phyloP scores from a whole-genome alignment of 2,329 filamentous ascomycete species.

The Hysterium pulicare region DNA sequence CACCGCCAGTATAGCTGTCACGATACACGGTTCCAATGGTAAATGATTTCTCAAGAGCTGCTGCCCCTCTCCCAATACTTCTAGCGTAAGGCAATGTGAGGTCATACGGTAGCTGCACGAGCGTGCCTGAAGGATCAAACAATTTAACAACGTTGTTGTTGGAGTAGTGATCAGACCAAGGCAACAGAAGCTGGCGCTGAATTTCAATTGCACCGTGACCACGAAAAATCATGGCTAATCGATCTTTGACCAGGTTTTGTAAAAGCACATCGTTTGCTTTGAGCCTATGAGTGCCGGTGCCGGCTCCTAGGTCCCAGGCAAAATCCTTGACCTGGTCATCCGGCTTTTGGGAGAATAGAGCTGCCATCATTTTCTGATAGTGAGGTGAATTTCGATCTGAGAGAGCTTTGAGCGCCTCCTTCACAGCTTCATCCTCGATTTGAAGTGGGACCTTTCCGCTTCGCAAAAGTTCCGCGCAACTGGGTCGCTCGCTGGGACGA shows the following conservation, averaged over 20 bases:
- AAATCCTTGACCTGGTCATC: conserved; percentile 74
- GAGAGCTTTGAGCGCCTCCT: conserved; percentile 75
- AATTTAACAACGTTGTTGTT: conserved; percentile 69
- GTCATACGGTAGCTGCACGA: conserved; percentile 92
- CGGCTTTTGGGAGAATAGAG: conserved; percentile 69
- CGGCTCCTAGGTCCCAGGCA: conserved; percentile 46
- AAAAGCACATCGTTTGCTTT: conserved; percentile 60
- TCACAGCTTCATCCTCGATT: conserved; percentile 88
- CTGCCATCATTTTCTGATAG: conserved; percentile 84
- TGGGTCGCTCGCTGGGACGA: conserved; percentile 76
- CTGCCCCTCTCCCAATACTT: conserved; percentile 68
- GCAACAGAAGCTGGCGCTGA: conserved; percentile 72
- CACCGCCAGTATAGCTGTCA: conserved; percentile 71
- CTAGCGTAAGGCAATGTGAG: conserved; percentile 85
- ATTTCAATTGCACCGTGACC: conserved; percentile 85
- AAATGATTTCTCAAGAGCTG: conserved; percentile 71
- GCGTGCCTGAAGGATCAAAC: conserved; percentile 77
- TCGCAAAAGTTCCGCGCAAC: conserved; percentile 75
- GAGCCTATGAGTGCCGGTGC: conserved; percentile 24
- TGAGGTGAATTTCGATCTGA: conserved; percentile 82
- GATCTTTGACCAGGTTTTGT: conserved; percentile 70
- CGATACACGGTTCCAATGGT: conserved; percentile 86
- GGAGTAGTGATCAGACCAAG: conserved; percentile 74
- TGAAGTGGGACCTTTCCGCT: conserved; percentile 85
- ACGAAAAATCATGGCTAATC: conserved; percentile 74